phyloP scores from a whole-genome alignment of 2,329 filamentous ascomycete genomes.

The Ceratocystis albifundus region DNA sequence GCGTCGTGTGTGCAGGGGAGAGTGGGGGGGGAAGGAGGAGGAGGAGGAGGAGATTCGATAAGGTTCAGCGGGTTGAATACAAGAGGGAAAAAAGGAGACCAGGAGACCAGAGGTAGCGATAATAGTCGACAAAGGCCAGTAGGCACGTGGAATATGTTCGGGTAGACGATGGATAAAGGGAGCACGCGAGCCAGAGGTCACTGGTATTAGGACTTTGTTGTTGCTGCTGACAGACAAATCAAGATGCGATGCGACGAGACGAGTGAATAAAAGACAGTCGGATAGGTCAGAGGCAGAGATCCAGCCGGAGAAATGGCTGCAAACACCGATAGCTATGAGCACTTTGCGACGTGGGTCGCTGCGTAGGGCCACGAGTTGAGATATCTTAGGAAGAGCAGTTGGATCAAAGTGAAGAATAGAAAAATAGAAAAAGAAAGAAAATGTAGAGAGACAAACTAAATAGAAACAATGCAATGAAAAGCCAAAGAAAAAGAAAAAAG shows the following conservation, averaged over 20 bases:
- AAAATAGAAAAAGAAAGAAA: background rate
- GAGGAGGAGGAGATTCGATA: background rate
- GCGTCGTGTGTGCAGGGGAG: background rate
- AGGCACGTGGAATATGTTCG: background rate
- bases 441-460: background rate
- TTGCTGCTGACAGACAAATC: background rate
- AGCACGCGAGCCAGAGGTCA: background rate
- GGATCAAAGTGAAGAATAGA: background rate
- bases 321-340: background rate
- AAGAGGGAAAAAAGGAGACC: background rate
- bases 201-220: background rate
- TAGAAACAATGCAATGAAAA: background rate
- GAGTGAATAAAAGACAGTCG: too few relatives aligned
- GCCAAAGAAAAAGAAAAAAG: background rate
- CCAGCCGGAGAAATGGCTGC: background rate
- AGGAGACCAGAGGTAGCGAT: background rate
- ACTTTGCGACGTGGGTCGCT: background rate
- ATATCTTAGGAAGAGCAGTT: constrained; percentile 1
- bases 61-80: background rate
- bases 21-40: too few relatives aligned
- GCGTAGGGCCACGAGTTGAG: background rate
- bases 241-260: background rate
- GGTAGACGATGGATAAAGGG: background rate
- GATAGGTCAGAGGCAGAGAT: background rate
- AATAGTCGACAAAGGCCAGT: background rate